These are phyloP conservation scores for Hortiboletus campestris DNA, from an alignment of 768 basidiomycete species.

Conservation along the genomic window DNA sequence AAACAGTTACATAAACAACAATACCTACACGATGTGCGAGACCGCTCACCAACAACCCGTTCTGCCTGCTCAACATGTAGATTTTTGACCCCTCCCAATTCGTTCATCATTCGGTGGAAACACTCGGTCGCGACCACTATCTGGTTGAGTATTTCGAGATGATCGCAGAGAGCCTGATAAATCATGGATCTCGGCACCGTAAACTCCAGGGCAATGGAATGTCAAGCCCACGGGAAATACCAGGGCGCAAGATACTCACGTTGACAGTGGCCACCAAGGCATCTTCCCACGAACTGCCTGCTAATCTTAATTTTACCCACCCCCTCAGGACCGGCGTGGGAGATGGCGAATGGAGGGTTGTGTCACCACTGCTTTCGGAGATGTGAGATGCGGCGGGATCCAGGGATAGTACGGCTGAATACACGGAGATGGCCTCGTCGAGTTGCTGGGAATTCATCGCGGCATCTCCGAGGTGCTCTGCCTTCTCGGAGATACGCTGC, in stretches of 20 bases:
- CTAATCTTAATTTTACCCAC: background rate
- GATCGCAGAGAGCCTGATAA: background rate
- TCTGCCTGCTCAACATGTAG: no score
- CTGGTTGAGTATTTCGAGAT: background rate
- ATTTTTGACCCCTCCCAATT: background rate
- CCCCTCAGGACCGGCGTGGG: background rate
- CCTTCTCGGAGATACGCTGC: background rate
- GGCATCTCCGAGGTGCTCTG: background rate
- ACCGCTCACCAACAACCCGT: background rate
- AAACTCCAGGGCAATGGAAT: background rate
- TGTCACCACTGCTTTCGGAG: background rate
- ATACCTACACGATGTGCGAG: no score
- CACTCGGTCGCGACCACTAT: background rate
- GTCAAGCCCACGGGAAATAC: background rate
- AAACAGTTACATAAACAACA: background rate
- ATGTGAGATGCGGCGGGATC: no score
- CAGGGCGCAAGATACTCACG: background rate
- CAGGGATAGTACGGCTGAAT: no score
- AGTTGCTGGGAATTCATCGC: background rate
- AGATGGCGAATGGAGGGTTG: background rate
- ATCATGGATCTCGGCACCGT: background rate
- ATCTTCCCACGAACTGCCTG: background rate
- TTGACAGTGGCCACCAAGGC: background rate
- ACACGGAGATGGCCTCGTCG: no score
- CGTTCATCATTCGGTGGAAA: background rate